phyloP scores from a whole-genome alignment of 352 stramenopile genomes.

The Phytophthora brassicae region DNA sequence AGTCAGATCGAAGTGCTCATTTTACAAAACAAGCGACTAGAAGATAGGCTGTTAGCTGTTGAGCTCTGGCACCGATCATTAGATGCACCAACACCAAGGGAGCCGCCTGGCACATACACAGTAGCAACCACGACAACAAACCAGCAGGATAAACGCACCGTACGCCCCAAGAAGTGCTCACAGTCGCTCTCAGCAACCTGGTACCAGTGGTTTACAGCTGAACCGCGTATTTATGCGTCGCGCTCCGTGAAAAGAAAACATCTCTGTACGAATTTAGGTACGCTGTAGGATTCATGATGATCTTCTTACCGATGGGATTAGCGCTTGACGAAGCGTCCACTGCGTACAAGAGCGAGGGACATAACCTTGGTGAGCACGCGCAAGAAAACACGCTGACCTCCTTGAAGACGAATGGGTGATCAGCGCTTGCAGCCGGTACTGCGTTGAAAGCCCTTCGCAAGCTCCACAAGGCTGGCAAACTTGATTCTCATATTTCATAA shows the following conservation, averaged over 20 bases:
- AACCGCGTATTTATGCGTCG: conserved; percentile 1
- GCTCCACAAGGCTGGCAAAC: conserved; percentile 2
- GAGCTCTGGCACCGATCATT: not conserved
- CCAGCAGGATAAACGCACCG: not conserved
- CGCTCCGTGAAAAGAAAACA: conserved; percentile 9
- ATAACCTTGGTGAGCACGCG: not conserved
- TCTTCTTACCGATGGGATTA: conserved; percentile 10
- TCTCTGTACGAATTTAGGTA: conserved; percentile 11
- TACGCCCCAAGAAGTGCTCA: not conserved
- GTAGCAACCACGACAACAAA: not conserved
- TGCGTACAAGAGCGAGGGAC: conserved; percentile 5
- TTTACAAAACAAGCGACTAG: conserved; percentile 17
- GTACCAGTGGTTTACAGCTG: conserved; percentile 11
- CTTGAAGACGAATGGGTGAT: not conserved
- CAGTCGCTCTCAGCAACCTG: conserved; percentile 3
- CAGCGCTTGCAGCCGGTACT: not conserved
- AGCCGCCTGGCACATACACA: not conserved
- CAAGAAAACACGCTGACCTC: conserved; percentile 3
- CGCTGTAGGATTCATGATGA: conserved; percentile 8
- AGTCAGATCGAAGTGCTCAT: conserved; percentile 9
- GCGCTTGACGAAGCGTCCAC: not conserved
- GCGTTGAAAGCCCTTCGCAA: conserved; percentile 1
- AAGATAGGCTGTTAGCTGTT: conserved; percentile 12
- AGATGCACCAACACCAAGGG: not conserved
- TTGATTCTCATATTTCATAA: not conserved